These are phyloP conservation scores for Suillus occidentalis DNA, from an alignment of 768 basidiomycete genomes.

Conservation along the genomic window DNA sequence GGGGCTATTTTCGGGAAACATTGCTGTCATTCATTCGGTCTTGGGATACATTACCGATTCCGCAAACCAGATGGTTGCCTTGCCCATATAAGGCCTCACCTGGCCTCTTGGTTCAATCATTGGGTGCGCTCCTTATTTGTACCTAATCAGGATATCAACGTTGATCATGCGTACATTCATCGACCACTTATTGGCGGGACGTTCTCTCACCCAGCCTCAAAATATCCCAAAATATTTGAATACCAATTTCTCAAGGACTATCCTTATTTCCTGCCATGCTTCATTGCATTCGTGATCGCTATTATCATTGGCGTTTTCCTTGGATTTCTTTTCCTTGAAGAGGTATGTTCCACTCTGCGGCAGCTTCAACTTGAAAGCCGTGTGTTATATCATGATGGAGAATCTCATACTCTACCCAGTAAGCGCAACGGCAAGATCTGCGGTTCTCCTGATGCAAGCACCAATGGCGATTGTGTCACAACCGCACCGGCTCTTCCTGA, in stretches of 20 bases:
- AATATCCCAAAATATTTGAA: conserved; percentile 44
- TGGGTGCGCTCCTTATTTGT: conserved; percentile 40
- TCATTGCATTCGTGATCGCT: conserved; percentile 46
- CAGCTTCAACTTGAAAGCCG: too few species aligned
- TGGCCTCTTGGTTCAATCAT: conserved; percentile 63
- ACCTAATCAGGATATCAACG: background rate
- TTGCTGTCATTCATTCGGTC: conserved; percentile 63
- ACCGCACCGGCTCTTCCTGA: conserved; percentile 15
- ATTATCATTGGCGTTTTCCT: conserved; percentile 46
- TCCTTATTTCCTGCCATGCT: conserved; percentile 66
- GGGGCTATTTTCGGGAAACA: conserved; percentile 62
- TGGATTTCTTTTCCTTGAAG: conserved; percentile 53
- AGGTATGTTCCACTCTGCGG: conserved; percentile 40
- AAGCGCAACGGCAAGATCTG: conserved; percentile 36
- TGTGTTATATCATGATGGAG: background rate
- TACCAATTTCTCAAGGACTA: conserved; percentile 43
- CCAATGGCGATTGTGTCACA: conserved; percentile 5
- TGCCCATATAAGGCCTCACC: conserved; percentile 60
- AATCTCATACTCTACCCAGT: conserved; percentile 39
- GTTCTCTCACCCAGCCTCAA: conserved; percentile 54
- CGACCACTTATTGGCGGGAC: conserved; percentile 65
- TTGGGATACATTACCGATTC: conserved; percentile 66
- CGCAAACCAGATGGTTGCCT: conserved; percentile 58
- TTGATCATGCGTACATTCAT: conserved; percentile 12
- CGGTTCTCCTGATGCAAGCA: conserved; percentile 10